Base-by-base conservation (phyloP, 2,329 filamentous ascomycete genomes). In the Ophiostoma piceae region DNA sequence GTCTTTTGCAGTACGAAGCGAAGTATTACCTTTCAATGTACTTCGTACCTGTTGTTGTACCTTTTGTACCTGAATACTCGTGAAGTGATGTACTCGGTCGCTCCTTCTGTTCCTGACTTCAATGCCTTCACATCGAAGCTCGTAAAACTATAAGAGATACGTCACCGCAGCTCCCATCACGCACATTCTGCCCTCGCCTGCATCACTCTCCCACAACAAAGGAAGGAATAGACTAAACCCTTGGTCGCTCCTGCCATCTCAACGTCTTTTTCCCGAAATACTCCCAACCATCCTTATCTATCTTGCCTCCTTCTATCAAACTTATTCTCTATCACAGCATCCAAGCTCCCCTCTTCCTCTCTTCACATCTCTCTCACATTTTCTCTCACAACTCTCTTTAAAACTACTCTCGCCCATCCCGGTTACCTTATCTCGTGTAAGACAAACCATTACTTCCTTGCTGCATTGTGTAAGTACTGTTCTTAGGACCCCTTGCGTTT, bases 121-220 rank as follows among this genome's bases (percentile, higher is more conserved):
- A 64, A 68, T 29, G 29, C 32, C 54, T 67, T 26, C 19, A 47
- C 29, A 11, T 16, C n/a, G 3, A 51, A 35, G 19, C 8, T 32
- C 32, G 60, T 65, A 71, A 69, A 68, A 69, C 64, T 69, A 69
- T 69, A 71, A 71, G 43, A 71, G 65, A 39, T 41, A 71, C 67
- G 69, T 64, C 64, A 67, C 70, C 37, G 54, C 69, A 32, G 54
- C 66, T 29, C 41, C 39, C 62, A 37, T 66, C 41, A 57, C 66
- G 66, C 47, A 68, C 65, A 66, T 19, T 41, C 16, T 43, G 37
- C 64, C 64, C 19, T 43, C 64, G n/a, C 22, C 19, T 26, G n/a
- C 22, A 29, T 57, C 65, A 47, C 39, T 16, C 1, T 37, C 12
- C 32, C 57, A 32, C 57, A 22, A 62, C 57, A 64, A 37, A 35